Evolutionary conservation across 345 rosid genomes (phyloP).

Genomic region (Ceriops zippeliana): DNA sequence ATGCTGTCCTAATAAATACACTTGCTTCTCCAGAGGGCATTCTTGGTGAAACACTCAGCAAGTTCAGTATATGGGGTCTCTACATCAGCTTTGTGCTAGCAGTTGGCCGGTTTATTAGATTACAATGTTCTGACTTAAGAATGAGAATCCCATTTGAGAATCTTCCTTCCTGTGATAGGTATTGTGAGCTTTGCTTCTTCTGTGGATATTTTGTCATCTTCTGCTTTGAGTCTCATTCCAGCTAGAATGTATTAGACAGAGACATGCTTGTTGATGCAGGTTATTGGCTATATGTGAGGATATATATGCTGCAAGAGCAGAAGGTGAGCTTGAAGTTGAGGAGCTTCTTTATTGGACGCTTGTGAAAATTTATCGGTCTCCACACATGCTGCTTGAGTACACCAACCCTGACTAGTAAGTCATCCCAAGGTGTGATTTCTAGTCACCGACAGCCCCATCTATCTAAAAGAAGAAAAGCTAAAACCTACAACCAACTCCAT

Average conservation of each 20-base stretch:
- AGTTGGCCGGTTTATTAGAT: conserved; percentile 46
- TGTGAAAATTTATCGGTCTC: conserved; percentile 45
- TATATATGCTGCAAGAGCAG: conserved; percentile 48
- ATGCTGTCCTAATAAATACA: too few species aligned
- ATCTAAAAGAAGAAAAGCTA: neutral
- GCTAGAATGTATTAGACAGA: neutral
- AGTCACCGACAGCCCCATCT: neutral
- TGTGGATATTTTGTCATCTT: too few species aligned
- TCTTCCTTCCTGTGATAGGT: conserved; percentile 53
- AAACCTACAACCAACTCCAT: neutral
- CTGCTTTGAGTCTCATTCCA: too few species aligned
- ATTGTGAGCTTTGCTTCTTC: neutral
- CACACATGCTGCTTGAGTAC: conserved; percentile 46
- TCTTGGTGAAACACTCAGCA: conserved; percentile 51
- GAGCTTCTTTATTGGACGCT: conserved; percentile 47
- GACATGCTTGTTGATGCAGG: conserved; percentile 25
- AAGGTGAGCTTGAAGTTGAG: conserved; percentile 49
- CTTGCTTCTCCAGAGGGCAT: conserved; percentile 38
- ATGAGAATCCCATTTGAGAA: conserved; percentile 53
- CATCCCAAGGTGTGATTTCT: neutral
- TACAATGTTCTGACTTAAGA: conserved; percentile 45
- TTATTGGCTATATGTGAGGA: conserved; percentile 47
- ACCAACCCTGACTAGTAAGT: conserved; percentile 28
- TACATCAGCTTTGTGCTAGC: conserved; percentile 50
- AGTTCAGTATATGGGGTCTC: conserved; percentile 55